These are phyloP conservation scores for Cantharellus cinnabarinus DNA, from an alignment of 768 basidiomycete genomes.

Conservation along the genomic window DNA sequence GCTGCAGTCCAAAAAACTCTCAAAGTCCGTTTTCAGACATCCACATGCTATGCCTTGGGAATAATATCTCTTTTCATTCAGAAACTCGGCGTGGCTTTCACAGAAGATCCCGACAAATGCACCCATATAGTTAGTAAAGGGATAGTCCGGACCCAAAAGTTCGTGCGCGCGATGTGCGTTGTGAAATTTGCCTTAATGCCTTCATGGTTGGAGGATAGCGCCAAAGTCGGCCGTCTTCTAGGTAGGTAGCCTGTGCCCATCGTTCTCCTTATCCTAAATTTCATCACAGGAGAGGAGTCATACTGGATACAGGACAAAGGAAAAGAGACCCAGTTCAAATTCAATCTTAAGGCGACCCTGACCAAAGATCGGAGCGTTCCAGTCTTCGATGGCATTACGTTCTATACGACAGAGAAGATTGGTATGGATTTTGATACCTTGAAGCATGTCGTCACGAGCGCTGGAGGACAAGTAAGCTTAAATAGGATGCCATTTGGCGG, in stretches of 20 bases:
- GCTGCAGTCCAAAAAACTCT: too few species aligned
- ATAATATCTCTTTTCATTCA: slow-evolving; percentile 16
- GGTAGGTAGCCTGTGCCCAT: slow-evolving; percentile 29
- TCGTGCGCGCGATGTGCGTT: slow-evolving; percentile 43
- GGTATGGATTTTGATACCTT: slow-evolving; percentile 32
- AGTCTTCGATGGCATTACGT: slow-evolving; percentile 41
- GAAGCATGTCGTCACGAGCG: slow-evolving; percentile 44
- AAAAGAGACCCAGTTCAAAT: slow-evolving; percentile 44
- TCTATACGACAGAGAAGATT: slow-evolving; percentile 57
- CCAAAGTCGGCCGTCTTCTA: background rate
- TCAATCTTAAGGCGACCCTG: slow-evolving; percentile 43
- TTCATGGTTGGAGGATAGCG: background rate
- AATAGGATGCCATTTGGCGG: background rate
- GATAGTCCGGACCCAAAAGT: slow-evolving; percentile 72
- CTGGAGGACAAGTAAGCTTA: slow-evolving; percentile 48
- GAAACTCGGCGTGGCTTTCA: slow-evolving; percentile 41
- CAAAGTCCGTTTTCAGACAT: too few species aligned
- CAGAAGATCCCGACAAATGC: slow-evolving; percentile 40
- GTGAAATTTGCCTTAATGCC: background rate
- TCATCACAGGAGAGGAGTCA: background rate
- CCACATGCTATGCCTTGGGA: background rate
- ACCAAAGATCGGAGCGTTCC: slow-evolving; percentile 32
- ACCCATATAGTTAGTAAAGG: slow-evolving; percentile 57
- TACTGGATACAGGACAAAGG: slow-evolving; percentile 23
- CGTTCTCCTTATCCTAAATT: slow-evolving; percentile 29